These are phyloP conservation scores for Nannizziopsis arthrosporioides DNA, from an alignment of 2,329 filamentous ascomycete genomes.

Conservation along the genomic window DNA sequence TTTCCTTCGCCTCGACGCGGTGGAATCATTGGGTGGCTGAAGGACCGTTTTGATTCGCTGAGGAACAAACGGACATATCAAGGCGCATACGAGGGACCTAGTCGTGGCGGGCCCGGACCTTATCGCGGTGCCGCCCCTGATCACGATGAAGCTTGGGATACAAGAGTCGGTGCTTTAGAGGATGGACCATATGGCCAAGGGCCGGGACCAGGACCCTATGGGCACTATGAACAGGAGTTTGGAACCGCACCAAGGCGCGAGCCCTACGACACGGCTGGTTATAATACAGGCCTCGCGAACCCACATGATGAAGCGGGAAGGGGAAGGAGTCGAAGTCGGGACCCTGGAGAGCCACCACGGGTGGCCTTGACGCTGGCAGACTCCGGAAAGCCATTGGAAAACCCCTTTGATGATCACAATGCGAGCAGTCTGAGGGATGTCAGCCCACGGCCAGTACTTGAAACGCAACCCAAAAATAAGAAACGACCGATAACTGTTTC, in stretches of 20 bases:
- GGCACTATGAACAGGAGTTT: constrained; percentile 65
- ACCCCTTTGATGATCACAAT: constrained; percentile 63
- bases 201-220: constrained; percentile 49
- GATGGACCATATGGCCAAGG: constrained; percentile 38
- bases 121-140: constrained; percentile 42
- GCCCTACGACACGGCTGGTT: constrained; percentile 21
- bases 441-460: constrained; percentile 56
- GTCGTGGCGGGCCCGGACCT: constrained; percentile 43
- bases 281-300: constrained; percentile 2
- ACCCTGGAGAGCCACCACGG: constrained; percentile 30
- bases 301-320: constrained; percentile 27
- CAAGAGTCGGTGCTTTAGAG: constrained; percentile 58
- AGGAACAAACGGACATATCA: constrained; percentile 55
- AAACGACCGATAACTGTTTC: neutral
- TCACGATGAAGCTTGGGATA: constrained; percentile 77
- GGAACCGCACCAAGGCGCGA: constrained; percentile 37
- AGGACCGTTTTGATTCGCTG: constrained; percentile 52
- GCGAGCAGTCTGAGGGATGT: constrained; percentile 57
- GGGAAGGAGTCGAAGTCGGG: constrained; percentile 35
- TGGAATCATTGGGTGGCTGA: constrained; percentile 62
- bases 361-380: constrained; percentile 33
- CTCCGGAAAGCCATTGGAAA: constrained; percentile 38
- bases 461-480: constrained; percentile 16
- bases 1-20: constrained; percentile 44
- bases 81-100: constrained; percentile 55